phyloP scores from a whole-genome alignment of 1,284 basidiomycete genomes.

The Trichosporon ovoides region DNA sequence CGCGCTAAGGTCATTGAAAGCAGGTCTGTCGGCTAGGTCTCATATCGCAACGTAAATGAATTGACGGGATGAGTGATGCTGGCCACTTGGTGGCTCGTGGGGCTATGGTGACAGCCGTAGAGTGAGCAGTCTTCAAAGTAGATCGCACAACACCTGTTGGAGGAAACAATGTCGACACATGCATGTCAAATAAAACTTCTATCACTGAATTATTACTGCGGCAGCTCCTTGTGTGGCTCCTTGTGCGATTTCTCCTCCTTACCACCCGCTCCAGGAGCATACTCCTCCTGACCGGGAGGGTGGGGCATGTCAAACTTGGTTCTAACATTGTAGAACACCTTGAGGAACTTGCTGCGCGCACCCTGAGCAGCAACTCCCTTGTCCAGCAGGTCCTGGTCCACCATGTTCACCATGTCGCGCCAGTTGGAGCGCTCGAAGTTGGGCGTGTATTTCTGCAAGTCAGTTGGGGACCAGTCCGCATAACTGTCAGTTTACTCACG shows the following conservation, averaged over 20 bases:
- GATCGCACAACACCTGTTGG: no score
- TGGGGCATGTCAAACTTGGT: conserved; percentile 46
- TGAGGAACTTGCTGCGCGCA: conserved; percentile 93
- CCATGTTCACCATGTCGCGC: conserved; percentile 92
- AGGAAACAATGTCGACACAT: no score
- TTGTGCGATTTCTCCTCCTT: conserved; percentile 15
- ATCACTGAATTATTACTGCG: not conserved
- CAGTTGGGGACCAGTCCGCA: no score
- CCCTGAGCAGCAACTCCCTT: conserved; percentile 95
- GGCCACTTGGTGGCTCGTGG: no score
- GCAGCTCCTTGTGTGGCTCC: not conserved
- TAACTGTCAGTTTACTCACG: conserved; percentile 41
- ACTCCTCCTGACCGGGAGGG: conserved; percentile 45
- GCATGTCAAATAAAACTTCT: conserved; percentile 6
- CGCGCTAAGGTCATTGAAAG: not conserved
- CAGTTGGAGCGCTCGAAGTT: conserved; percentile 90
- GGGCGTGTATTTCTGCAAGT: conserved; percentile 76
- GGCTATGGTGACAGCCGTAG: no score
- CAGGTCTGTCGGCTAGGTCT: no score
- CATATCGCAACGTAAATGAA: no score
- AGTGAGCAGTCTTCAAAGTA: no score
- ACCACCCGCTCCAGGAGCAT: conserved; percentile 27
- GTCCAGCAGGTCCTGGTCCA: conserved; percentile 79
- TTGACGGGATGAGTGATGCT: no score
- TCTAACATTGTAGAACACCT: conserved; percentile 55